Evolutionary conservation across 768 basidiomycete genomes (phyloP), one percentile per base, ranked within the genome.

Genomic region (Mycena sanguinolenta): DNA sequence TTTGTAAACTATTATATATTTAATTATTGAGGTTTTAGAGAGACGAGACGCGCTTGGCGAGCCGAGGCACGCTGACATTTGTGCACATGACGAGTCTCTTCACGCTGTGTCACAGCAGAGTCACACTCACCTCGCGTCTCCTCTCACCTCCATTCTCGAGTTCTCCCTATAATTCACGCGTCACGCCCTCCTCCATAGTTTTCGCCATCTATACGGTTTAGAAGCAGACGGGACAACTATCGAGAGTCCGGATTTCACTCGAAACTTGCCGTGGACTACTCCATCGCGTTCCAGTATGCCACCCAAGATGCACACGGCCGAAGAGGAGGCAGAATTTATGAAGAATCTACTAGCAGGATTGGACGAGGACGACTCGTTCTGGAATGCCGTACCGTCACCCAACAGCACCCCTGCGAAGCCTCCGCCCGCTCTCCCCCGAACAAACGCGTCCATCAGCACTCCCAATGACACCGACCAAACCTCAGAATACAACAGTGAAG

Each of bases 271-370:
- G 46, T 42, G 12, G 32, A n/a, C 42, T 25, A 23, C 30, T 5
- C 58, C 42, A 10, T 54, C 62, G 68, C 68, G 68, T 49, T 28
- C 42, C 54, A 58, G 17, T n/a, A 70, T 85, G 84, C 74, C 83
- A 59, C 78, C 84, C 17, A 70, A 72, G 19, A 75, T 55, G 54
- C 84, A 65, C 27, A 78, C 84, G 6, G 77, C 78, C 36, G 75
- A 77, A 58, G 89, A 89, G 46, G 92, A 93, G 71, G 84, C 85
- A 30, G 87, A 80, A 5, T 90, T 94, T 75, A 87, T 95, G 84
- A 80, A 83, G 17, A 79, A 75, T 30, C 75, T 93, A 2, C 78
- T 92, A 53, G 76, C 82, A 0, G 87, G 84, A 32, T 78, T 94
- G 59, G 89, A 90, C 73, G 85, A 88, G 58, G 89, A 90, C 73